Evolutionary conservation across 352 stramenopile genomes (phyloP).

Genomic region (Pythium aquatile): DNA sequence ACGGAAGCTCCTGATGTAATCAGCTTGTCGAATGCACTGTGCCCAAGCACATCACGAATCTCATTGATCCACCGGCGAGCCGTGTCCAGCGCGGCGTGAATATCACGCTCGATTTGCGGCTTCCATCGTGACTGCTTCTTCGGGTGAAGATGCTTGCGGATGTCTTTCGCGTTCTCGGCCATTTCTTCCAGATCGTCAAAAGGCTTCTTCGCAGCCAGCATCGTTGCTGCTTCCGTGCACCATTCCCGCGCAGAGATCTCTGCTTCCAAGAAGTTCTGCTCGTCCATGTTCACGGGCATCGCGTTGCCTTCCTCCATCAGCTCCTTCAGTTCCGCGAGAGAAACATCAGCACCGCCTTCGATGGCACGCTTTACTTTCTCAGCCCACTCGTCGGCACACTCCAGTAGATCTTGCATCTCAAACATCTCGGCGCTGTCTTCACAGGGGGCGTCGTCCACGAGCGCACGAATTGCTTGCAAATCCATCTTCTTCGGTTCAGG

Average conservation of each 20-base stretch:
- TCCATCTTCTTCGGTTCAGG: constrained; percentile 80
- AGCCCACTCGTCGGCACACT: constrained; percentile 83
- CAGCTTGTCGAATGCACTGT: constrained; percentile 59
- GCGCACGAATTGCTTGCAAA: constrained; percentile 66
- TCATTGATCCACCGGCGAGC: constrained; percentile 76
- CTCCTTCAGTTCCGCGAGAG: constrained; percentile 70
- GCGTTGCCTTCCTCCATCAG: constrained; percentile 76
- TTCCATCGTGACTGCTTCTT: constrained; percentile 85
- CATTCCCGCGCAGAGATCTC: constrained; percentile 81
- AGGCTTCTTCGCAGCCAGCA: constrained; percentile 54
- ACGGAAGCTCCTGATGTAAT: constrained; percentile 31
- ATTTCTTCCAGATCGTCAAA: constrained; percentile 68
- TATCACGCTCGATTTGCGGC: constrained; percentile 77
- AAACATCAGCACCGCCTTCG: constrained; percentile 63
- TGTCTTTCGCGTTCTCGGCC: constrained; percentile 59
- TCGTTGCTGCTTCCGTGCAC: constrained; percentile 50
- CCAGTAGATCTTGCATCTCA: constrained; percentile 89
- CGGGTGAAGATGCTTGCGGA: constrained; percentile 65
- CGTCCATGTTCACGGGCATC: constrained; percentile 90
- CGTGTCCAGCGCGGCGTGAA: constrained; percentile 63
- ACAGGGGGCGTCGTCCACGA: constrained; percentile 85
- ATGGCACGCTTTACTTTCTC: constrained; percentile 79
- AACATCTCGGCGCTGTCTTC: constrained; percentile 85
- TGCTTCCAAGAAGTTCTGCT: constrained; percentile 73
- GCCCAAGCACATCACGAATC: constrained; percentile 65